Evolutionary conservation across 192 early-diverging fungal species (phyloP).

Genomic region (Spinellus fusiger): DNA sequence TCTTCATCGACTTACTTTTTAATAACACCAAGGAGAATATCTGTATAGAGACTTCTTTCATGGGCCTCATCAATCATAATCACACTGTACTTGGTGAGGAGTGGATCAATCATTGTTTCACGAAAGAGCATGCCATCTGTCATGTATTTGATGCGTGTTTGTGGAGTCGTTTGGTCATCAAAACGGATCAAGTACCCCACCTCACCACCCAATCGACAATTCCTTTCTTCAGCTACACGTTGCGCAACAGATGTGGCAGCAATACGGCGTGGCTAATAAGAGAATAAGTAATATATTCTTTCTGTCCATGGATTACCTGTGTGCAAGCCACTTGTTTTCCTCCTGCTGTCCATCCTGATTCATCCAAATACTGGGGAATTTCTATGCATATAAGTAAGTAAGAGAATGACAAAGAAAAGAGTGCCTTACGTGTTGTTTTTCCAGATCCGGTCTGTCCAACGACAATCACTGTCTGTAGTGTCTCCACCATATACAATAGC

Average conservation of each 20-base stretch:
- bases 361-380: conserved; percentile 73
- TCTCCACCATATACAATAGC: conserved; percentile 61
- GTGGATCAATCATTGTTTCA: conserved; percentile 70
- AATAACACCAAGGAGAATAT: conserved; percentile 63
- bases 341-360: conserved; percentile 62
- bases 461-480: conserved; percentile 62
- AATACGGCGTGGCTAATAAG: conserved; percentile 53
- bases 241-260: conserved; percentile 69
- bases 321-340: conserved; percentile 67
- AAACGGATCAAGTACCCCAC: conserved; percentile 79
- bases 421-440: conserved; percentile 72
- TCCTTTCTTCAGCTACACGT: conserved; percentile 73
- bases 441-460: conserved; percentile 78
- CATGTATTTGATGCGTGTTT: conserved; percentile 75
- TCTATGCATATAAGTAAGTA: conserved; percentile 34
- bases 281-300: not conserved
- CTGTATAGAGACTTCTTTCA: conserved; percentile 68
- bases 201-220: conserved; percentile 57
- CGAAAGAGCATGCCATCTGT: conserved; percentile 82
- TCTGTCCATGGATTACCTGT: conserved; percentile 43
- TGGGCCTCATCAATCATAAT: conserved; percentile 83
- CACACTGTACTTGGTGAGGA: conserved; percentile 63
- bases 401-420: not conserved
- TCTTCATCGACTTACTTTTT: conserved; percentile 61
- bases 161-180: conserved; percentile 44